Conservation (phyloP, 1,139 yeast species). For the Geotrichum australiense region DNA sequence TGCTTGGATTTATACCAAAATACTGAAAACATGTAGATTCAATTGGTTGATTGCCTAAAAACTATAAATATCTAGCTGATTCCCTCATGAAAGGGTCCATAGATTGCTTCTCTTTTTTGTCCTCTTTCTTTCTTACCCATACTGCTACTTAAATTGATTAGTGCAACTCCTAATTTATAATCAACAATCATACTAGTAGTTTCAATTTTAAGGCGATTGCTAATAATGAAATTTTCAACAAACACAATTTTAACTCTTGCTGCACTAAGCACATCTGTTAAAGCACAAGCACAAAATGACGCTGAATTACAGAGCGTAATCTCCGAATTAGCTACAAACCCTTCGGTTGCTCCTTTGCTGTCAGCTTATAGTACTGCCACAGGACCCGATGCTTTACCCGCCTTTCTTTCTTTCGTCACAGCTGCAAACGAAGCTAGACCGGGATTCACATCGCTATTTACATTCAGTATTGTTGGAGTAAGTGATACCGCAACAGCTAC, state of each 20-base stretch:
- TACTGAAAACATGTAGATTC: too few relatives aligned
- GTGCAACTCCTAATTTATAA: too few relatives aligned
- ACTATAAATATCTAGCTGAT: too few relatives aligned
- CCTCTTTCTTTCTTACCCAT: too few relatives aligned
- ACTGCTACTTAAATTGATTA: too few relatives aligned
- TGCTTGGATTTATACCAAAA: too few relatives aligned
- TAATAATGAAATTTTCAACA: conserved; percentile 8
- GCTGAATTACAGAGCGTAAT: conserved; percentile 11
- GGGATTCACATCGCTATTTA: conserved; percentile 13
- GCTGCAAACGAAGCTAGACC: conserved; percentile 13
- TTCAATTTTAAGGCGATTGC: too few relatives aligned
- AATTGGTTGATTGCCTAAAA: too few relatives aligned
- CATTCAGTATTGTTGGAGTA: conserved; percentile 6
- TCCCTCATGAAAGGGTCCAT: too few relatives aligned
- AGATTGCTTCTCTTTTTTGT: too few relatives aligned
- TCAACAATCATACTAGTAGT: not conserved
- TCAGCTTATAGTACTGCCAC: conserved; percentile 17
- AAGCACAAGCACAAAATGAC: conserved; percentile 4
- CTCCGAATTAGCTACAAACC: conserved; percentile 11
- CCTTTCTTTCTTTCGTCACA: conserved; percentile 13
- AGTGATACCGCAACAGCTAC: conserved; percentile 3
- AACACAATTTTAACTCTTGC: conserved; percentile 7
- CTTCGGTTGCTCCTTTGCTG: conserved; percentile 9
- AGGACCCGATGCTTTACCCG: conserved; percentile 15
- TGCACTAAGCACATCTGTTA: conserved; percentile 6